Conservation (phyloP, 176 grass and related monocot genomes). For the Carex kokanica region DNA sequence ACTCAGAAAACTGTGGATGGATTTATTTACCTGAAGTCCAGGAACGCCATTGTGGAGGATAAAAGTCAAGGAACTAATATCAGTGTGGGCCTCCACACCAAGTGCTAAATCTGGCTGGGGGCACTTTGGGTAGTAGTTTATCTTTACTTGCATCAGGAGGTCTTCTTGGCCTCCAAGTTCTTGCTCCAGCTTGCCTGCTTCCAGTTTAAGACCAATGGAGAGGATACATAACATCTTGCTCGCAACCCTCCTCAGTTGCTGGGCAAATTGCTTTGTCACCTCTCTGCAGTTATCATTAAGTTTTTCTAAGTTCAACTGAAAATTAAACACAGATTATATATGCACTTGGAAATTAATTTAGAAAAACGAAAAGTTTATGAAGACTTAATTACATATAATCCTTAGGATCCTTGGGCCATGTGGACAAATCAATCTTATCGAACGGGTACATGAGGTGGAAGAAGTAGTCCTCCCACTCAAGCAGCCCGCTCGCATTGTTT, state of each 20-base stretch:
- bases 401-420: conserved; percentile 49
- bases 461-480: conserved; percentile 94
- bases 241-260: conserved; percentile 29
- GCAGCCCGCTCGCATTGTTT: conserved; percentile 45
- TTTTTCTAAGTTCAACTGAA: not conserved
- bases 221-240: conserved; percentile 60
- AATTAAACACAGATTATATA: no score
- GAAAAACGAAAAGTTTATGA: not conserved
- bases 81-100: conserved; percentile 87
- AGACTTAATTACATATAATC: conserved; percentile 56
- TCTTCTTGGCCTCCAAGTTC: conserved; percentile 33
- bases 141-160: conserved; percentile 70
- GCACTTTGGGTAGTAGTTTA: conserved; percentile 92
- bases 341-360: not conserved
- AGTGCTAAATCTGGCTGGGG: conserved; percentile 82
- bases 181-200: conserved; percentile 28
- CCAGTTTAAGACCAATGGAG: conserved; percentile 52
- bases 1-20: not conserved
- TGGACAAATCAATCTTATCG: conserved; percentile 32
- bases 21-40: conserved; percentile 41
- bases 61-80: conserved; percentile 78
- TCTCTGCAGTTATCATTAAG: conserved; percentile 25
- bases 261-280: conserved; percentile 39
- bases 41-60: conserved; percentile 93
- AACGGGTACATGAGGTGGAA: conserved; percentile 80